Base-by-base conservation (phyloP, 1,284 basidiomycete genomes). In the Heterobasidion irregulare region DNA sequence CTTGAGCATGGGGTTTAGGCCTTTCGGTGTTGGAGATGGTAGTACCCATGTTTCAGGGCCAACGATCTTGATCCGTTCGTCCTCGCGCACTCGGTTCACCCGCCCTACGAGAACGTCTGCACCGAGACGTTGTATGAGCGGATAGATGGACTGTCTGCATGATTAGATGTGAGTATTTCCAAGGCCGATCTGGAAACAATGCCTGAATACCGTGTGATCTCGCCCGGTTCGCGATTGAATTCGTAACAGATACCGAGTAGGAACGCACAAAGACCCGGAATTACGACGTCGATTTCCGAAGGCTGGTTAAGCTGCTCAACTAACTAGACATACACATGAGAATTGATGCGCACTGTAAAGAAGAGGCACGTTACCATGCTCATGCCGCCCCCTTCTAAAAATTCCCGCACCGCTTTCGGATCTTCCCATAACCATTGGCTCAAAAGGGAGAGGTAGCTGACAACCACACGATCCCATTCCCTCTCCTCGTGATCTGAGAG, bases 401-500 rank as follows among this genome's bases (percentile, higher is more conserved):
- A 95, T 67, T 94, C 94, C 55, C 85, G 79, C 48, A 98, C 93
- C 0, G 89, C 87, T 53, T 78, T 79, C 0, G 94, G 86, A 60
- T 95, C 94, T 63, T 98, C 94, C 94, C 94, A 98, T n/a, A 98
- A 75, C 96, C 96, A 99, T 53, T 92, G 89, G 15, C 83, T 79
- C 18, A 99, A 75, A 49, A 97, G 70, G 44, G 84, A 82, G 46
- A 98, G 75, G 68, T 98, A 96, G 1, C 86, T 90, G 6, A 92
- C 84, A 65, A 94, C 86, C 56, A 98, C 75, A 57, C 93, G 78
- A 60, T 94, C 92, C 94, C 94, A 98, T 62, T 95, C 93, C 54
- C 83, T 72, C 6, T 78, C 75, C 61, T 90, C 84, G 51, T 47
- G n/a, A 47, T 47, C 26, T 10, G 46, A 47, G 46, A 16, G 80